These are phyloP conservation scores for Massariosphaeria phaeospora DNA, from an alignment of 495 filamentous ascomycete genomes.

Conservation along the genomic window DNA sequence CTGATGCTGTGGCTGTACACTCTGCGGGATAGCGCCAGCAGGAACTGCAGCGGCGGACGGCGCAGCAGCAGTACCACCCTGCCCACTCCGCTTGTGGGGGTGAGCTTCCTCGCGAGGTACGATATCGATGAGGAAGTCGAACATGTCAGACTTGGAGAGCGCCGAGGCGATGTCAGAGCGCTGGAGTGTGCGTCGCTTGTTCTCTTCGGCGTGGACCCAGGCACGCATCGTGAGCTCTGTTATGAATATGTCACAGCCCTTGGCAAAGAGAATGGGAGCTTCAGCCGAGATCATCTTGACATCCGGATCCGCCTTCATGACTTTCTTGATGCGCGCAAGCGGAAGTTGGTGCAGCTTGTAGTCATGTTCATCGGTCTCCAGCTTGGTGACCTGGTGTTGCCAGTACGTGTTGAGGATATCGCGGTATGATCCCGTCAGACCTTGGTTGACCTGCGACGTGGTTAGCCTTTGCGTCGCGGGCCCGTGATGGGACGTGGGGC, in stretches of 20 bases:
- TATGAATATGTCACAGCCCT: slow-evolving; percentile 99
- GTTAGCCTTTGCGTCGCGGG: slow-evolving; percentile 6
- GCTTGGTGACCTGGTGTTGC: slow-evolving; percentile 93
- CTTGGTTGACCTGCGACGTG: slow-evolving; percentile 75
- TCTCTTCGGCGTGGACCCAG: slow-evolving; percentile 99
- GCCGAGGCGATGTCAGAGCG: slow-evolving; percentile 94
- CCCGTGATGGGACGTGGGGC: neutral
- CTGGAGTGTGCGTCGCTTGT: slow-evolving; percentile 93
- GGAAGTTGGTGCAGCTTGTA: slow-evolving; percentile 97
- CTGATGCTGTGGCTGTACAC: slow-evolving; percentile 64
- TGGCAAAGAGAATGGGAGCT: slow-evolving; percentile 95
- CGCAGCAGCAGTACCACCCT: slow-evolving; percentile 53
- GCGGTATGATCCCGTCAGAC: slow-evolving; percentile 84
- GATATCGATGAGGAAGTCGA: slow-evolving; percentile 98
- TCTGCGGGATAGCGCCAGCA: slow-evolving; percentile 29
- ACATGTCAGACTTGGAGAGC: slow-evolving; percentile 97
- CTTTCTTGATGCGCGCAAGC: slow-evolving; percentile 96
- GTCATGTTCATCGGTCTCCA: slow-evolving; percentile 92
- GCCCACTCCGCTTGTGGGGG: slow-evolving; percentile 64
- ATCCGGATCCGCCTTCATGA: slow-evolving; percentile 99
- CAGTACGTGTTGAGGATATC: slow-evolving; percentile 98
- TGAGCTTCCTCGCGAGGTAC: slow-evolving; percentile 88
- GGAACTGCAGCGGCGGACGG: slow-evolving; percentile 41
- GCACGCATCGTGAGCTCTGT: slow-evolving; percentile 98
- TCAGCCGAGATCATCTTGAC: slow-evolving; percentile 99